These are phyloP conservation scores for Pseudodiploospora longispora DNA, from an alignment of 2,329 filamentous ascomycete species.

Conservation along the genomic window DNA sequence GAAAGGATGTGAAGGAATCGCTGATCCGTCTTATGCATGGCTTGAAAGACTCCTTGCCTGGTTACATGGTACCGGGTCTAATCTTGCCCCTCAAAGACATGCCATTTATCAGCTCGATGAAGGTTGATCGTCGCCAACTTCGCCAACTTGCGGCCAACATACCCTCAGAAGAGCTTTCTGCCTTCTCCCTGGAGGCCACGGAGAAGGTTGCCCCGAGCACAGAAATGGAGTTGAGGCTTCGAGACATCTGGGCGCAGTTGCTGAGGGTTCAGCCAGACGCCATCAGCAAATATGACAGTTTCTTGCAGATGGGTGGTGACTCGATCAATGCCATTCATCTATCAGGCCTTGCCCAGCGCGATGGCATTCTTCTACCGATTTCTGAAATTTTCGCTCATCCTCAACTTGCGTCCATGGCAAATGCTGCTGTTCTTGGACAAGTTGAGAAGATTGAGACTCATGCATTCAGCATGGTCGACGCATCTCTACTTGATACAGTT, in stretches of 20 bases:
- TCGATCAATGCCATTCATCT: constrained; percentile 21
- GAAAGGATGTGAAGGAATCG: background rate
- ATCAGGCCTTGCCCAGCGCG: background rate
- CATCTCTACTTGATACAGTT: background rate
- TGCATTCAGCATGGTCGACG: constrained; percentile 1
- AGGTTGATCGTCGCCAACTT: constrained; percentile 9
- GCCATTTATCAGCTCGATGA: constrained; percentile 11
- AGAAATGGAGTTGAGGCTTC: background rate
- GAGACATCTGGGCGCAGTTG: constrained; percentile 2
- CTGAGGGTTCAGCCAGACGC: background rate
- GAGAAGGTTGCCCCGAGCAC: constrained; percentile 8
- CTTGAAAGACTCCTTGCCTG: constrained; percentile 12
- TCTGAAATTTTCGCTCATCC: constrained; percentile 3
- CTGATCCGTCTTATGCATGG: background rate
- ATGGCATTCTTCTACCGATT: background rate
- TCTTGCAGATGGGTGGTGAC: constrained; percentile 35
- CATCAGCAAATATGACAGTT: constrained; percentile 19
- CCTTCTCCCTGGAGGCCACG: background rate
- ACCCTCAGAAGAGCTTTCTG: background rate
- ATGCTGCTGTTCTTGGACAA: background rate
- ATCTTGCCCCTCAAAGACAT: constrained; percentile 17
- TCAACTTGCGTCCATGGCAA: background rate
- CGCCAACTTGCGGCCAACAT: background rate
- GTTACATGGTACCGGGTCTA: constrained; percentile 27
- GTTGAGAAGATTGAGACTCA: background rate